A percentile compares a stretch with the other conserved stretches of the same genome.
phyloP scores from a whole-genome alignment of 345 rosid species.

The Iberis pinnata region DNA sequence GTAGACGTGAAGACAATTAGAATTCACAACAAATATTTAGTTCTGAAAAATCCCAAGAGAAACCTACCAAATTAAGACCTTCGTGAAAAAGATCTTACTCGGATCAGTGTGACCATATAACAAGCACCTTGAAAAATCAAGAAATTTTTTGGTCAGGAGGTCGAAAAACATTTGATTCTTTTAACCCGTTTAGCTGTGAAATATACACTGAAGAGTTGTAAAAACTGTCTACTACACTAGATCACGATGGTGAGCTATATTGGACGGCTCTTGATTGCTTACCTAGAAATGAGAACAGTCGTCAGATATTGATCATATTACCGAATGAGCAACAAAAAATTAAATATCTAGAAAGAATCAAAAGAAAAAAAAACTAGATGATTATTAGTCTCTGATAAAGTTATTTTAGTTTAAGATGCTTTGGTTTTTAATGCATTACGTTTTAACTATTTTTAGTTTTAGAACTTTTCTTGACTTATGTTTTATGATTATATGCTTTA shows the following conservation, averaged over 20 bases:
- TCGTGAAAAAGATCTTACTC: neutral
- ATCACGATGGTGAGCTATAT: no score
- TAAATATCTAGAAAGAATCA: neutral
- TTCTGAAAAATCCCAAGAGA: neutral
- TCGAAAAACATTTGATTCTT: neutral
- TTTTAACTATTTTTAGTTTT: no score
- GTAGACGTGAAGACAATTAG: neutral
- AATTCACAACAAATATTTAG: neutral
- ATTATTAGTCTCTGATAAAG: no score
- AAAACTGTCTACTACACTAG: neutral
- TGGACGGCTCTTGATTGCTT: neutral
- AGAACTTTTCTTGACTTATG: no score
- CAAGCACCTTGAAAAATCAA: neutral
- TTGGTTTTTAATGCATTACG: no score
- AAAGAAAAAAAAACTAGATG: neutral
- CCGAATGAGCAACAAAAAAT: neutral
- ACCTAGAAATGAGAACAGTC: neutral
- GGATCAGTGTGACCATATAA: conserved; percentile 1
- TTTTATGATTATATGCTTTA: no score
- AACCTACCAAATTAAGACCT: neutral
- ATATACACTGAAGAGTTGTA: neutral
- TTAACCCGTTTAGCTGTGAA: neutral
- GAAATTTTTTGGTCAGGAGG: neutral
- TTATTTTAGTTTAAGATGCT: no score
- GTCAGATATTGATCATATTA: neutral